Evolutionary conservation across 2,329 filamentous ascomycete species (phyloP), one percentile per base, ranked within the genome.

Genomic region (Botrytis paeoniae): DNA sequence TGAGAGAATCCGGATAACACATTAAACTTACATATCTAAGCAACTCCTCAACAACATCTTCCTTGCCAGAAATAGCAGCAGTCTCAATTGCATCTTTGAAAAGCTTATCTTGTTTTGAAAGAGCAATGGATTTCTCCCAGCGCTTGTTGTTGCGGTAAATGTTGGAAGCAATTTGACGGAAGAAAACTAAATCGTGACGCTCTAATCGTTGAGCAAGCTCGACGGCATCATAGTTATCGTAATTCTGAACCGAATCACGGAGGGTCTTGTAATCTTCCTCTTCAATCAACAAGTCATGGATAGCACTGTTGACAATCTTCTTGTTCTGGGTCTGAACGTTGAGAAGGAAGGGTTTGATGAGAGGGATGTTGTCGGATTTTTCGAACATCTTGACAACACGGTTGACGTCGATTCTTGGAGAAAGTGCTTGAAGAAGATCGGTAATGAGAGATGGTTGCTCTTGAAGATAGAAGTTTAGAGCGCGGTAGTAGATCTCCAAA

Each of bases 141-240:
- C 96, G 90, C 92, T 98, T 98, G 87, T 97, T 98, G 89, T 98
- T 99, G 83, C 97, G 94, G 86, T 98, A 99, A 83, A 99, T 99
- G 84, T 88, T 97, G 77, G 97, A 94, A 7, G 96, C 96, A 80
- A 99, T 97, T 84, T 99, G 96, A 81, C 96, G 92, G 92, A 99
- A 99, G 88, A 99, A 99, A 76, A 99, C 95, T 66, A 99, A 86
- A 73, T 99, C 96, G 81, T 99, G 97, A 86, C 96, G 96, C 89
- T 99, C 97, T 18, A 99, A 87, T 72, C 96, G 93, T 81, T 93
- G 89, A 3, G 96, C 97, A 74, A 99, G 89, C 39, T 97, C 95
- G 64, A 97, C 93, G 4, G 95, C 92, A 82, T 99, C 97, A 81
- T 98, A 99, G 85, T 99, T 99, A 86, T 99, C 96, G 83, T 98